These are phyloP conservation scores for Glaciozyma antarctica DNA, from an alignment of 768 basidiomycete genomes.

Conservation along the genomic window DNA sequence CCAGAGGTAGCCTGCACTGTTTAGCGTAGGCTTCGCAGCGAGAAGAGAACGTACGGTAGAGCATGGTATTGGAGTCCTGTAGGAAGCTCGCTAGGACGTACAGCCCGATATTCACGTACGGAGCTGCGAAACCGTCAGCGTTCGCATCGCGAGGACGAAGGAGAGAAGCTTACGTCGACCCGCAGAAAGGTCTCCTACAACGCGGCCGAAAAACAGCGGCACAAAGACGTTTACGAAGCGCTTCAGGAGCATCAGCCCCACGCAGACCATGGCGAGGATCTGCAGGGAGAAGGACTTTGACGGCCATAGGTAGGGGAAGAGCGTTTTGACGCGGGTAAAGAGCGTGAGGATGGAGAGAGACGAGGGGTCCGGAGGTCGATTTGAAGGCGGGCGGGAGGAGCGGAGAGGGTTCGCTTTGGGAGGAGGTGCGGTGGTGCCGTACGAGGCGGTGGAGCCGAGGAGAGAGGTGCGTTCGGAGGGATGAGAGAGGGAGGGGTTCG, in stretches of 20 bases:
- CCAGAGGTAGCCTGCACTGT: slow-evolving; percentile 53
- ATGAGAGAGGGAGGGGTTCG: neutral
- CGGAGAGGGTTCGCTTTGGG: slow-evolving; percentile 29
- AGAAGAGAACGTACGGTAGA: slow-evolving; percentile 6
- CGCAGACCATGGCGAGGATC: slow-evolving; percentile 57
- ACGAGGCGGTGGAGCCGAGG: neutral
- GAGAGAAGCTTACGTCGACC: slow-evolving; percentile 16
- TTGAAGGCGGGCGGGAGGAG: slow-evolving; percentile 34
- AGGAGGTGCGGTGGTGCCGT: neutral
- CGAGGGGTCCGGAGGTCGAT: slow-evolving; percentile 47
- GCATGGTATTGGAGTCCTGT: slow-evolving; percentile 27
- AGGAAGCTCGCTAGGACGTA: slow-evolving; percentile 23
- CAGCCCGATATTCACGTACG: slow-evolving; percentile 15
- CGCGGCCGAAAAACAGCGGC: slow-evolving; percentile 21
- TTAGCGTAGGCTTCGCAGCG: no score
- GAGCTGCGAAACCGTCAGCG: slow-evolving; percentile 2
- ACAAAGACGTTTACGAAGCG: slow-evolving; percentile 62
- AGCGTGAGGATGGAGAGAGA: slow-evolving; percentile 46
- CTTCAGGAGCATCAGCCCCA: slow-evolving; percentile 59
- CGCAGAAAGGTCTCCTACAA: slow-evolving; percentile 33
- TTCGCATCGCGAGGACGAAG: neutral
- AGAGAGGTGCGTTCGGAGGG: slow-evolving; percentile 19
- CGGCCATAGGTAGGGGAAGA: slow-evolving; percentile 80
- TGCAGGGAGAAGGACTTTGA: slow-evolving; percentile 57
- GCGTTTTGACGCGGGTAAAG: slow-evolving; percentile 53